A percentile compares a stretch with the other conserved stretches of the same genome.
phyloP scores from a whole-genome alignment of 78 protist species.

The Capsaspora owczarzaki region DNA sequence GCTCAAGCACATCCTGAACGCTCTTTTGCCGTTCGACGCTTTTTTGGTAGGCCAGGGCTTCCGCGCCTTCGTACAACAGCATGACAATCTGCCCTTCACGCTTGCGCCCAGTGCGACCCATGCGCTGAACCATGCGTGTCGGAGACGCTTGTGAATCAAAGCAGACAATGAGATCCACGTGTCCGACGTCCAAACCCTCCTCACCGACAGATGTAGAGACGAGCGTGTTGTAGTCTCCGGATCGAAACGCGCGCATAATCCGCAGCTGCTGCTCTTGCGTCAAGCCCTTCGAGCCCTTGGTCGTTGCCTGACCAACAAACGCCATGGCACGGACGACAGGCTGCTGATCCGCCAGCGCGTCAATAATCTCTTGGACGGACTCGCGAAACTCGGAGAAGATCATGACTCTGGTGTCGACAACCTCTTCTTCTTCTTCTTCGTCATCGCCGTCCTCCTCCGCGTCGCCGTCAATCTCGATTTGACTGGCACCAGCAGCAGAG shows the following conservation, averaged over 20 bases:
- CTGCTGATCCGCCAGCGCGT: neutral
- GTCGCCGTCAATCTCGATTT: too few species aligned
- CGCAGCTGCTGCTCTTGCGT: constrained; percentile 7
- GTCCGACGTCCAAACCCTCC: constrained; percentile 79
- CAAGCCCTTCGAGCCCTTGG: neutral
- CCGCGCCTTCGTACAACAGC: constrained; percentile 36
- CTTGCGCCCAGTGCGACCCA: constrained; percentile 89
- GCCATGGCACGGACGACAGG: constrained; percentile 5
- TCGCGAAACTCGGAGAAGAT: constrained; percentile 49
- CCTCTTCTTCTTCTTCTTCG: neutral
- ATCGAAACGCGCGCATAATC: constrained; percentile 38
- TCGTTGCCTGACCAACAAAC: constrained; percentile 23
- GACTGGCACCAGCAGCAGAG: too few species aligned
- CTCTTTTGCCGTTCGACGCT: too few species aligned
- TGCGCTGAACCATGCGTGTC: constrained; percentile 77
- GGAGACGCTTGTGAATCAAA: constrained; percentile 67
- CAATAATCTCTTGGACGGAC: constrained; percentile 29
- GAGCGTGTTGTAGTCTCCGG: constrained; percentile 68
- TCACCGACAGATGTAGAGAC: constrained; percentile 93
- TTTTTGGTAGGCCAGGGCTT: constrained; percentile 23
- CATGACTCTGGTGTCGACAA: constrained; percentile 51
- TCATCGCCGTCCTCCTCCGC: too few species aligned
- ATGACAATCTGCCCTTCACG: constrained; percentile 48
- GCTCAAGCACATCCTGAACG: too few species aligned
- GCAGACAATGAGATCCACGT: constrained; percentile 84